phyloP scores from a whole-genome alignment of 2,329 filamentous ascomycete species.

The Cercospora canescens region DNA sequence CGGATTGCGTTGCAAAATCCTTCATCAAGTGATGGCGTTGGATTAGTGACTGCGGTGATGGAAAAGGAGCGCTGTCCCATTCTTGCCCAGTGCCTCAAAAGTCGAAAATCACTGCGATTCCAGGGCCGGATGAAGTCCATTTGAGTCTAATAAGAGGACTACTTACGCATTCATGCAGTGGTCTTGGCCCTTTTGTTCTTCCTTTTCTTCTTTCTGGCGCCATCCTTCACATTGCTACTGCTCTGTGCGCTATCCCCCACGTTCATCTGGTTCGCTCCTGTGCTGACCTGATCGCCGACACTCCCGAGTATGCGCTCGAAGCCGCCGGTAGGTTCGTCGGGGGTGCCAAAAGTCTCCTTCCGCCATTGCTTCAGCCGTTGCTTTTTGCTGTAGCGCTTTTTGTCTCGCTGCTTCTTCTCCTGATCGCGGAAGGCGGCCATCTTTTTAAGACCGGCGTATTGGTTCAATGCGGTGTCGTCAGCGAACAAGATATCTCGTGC shows the following conservation, averaged over 20 bases:
- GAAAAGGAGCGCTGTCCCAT: background rate
- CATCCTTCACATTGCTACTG: slow-evolving; percentile 37
- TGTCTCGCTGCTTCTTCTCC: slow-evolving; percentile 86
- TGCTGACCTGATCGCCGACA: slow-evolving; percentile 24
- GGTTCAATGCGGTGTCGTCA: slow-evolving; percentile 80
- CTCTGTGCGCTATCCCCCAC: background rate
- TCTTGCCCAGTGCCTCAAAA: background rate
- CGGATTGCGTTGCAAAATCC: background rate
- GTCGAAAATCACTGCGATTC: background rate
- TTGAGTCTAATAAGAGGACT: background rate
- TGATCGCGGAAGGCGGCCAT: slow-evolving; percentile 83
- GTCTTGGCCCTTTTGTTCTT: slow-evolving; percentile 13
- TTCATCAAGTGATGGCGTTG: background rate
- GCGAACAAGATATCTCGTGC: slow-evolving; percentile 89
- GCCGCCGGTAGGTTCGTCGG: slow-evolving; percentile 51
- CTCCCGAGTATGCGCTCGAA: slow-evolving; percentile 37
- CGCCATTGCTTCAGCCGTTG: slow-evolving; percentile 85
- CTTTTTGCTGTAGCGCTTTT: slow-evolving; percentile 90
- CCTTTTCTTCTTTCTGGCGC: slow-evolving; percentile 39
- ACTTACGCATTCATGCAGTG: slow-evolving; percentile 1
- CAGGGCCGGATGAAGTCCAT: background rate
- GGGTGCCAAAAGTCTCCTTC: slow-evolving; percentile 64
- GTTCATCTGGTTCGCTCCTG: slow-evolving; percentile 16
- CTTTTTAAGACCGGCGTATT: slow-evolving; percentile 93
- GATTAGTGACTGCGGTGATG: background rate